These are phyloP conservation scores for Penicillium bovifimosum DNA, from an alignment of 495 filamentous ascomycete species.

Conservation along the genomic window DNA sequence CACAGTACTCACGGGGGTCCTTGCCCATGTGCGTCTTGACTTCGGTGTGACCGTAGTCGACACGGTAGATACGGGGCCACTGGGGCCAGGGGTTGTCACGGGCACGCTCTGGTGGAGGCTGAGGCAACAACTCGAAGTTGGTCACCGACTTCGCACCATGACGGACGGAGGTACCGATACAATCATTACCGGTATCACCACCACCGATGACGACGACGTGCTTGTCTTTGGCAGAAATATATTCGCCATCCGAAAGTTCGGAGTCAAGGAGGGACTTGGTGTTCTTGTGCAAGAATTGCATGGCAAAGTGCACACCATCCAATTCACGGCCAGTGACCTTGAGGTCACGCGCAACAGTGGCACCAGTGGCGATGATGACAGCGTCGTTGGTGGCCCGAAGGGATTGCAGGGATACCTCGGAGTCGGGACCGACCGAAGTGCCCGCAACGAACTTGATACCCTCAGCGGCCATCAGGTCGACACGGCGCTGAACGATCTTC, in stretches of 20 bases:
- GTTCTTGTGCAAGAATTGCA: conserved; percentile 98
- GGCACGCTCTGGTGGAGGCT: conserved; percentile 89
- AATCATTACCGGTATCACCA: conserved; percentile 98
- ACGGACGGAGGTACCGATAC: conserved; percentile 96
- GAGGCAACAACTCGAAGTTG: conserved; percentile 96
- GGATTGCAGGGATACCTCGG: conserved; percentile 60
- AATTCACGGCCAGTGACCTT: conserved; percentile 89
- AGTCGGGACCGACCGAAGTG: conserved; percentile 72
- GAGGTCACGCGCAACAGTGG: conserved; percentile 93
- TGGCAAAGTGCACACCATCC: conserved; percentile 93
- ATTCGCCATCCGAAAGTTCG: conserved; percentile 74
- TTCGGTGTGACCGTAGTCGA: conserved; percentile 96
- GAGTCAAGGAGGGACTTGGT: conserved; percentile 98
- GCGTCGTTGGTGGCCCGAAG: conserved; percentile 76
- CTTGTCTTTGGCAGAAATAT: conserved; percentile 97
- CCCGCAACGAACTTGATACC: conserved; percentile 79
- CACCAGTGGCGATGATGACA: conserved; percentile 92
- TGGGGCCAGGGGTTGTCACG: conserved; percentile 99
- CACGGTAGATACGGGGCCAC: conserved; percentile 97
- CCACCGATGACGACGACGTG: conserved; percentile 96
- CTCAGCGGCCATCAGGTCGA: conserved; percentile 93
- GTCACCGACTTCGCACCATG: conserved; percentile 94
- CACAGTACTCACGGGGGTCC: conserved; percentile 96
- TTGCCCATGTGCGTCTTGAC: conserved; percentile 97
- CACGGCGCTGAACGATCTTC: conserved; percentile 91